Conservation (phyloP, 371 early-diverging fungal species). For the Rhizopus delemar region DNA sequence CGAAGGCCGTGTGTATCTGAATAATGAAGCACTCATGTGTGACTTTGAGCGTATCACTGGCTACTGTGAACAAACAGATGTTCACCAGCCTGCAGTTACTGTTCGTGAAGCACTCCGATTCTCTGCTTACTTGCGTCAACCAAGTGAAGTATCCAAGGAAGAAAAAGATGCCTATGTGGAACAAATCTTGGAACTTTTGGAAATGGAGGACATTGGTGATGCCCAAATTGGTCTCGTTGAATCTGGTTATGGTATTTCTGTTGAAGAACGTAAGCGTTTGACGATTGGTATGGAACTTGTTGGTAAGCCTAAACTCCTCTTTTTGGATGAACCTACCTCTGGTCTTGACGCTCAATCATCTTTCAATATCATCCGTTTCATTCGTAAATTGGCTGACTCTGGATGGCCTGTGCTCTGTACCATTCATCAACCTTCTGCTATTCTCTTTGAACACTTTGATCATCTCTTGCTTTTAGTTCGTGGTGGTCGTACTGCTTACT, state of each 20-base stretch:
- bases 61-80: slow-evolving; percentile 84
- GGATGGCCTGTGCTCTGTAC: slow-evolving; percentile 76
- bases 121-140: slow-evolving; percentile 73
- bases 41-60: slow-evolving; percentile 77
- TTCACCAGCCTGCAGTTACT: slow-evolving; percentile 65
- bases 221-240: slow-evolving; percentile 62
- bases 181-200: slow-evolving; percentile 65
- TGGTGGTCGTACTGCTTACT: slow-evolving; percentile 80
- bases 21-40: slow-evolving; percentile 48
- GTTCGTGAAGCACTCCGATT: slow-evolving; percentile 75
- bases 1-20: slow-evolving; percentile 72
- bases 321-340: slow-evolving; percentile 88
- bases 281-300: slow-evolving; percentile 76
- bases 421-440: slow-evolving; percentile 85
- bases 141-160: slow-evolving; percentile 55
- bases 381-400: slow-evolving; percentile 70
- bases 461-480: slow-evolving; percentile 75
- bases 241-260: slow-evolving; percentile 62
- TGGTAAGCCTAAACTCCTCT: slow-evolving; percentile 73
- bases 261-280: slow-evolving; percentile 68
- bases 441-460: slow-evolving; percentile 83
- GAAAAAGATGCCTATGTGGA: slow-evolving; percentile 73
- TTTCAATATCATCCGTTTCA: slow-evolving; percentile 72
- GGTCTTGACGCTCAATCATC: slow-evolving; percentile 74
- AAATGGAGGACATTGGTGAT: slow-evolving; percentile 65